Percentiles rank a stretch among this genome's conserved stretches.
phyloP scores from a whole-genome alignment of 495 filamentous ascomycete species.

The Aspergillus heteromorphus region DNA sequence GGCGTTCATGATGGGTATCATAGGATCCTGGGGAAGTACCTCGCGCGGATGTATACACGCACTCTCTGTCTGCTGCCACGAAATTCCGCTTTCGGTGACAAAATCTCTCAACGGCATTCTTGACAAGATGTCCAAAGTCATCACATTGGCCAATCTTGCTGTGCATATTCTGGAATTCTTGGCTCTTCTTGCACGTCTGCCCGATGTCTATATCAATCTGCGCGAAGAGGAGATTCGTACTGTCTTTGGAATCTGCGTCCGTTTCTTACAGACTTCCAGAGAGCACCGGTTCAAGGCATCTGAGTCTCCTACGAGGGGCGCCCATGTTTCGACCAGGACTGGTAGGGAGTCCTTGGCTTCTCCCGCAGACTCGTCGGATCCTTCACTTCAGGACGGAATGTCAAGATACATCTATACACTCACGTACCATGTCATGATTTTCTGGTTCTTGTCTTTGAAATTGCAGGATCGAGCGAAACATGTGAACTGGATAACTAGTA shows the following conservation, averaged over 20 bases:
- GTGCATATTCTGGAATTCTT: slow-evolving; percentile 95
- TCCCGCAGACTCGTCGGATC: slow-evolving; percentile 26
- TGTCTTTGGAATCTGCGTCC: slow-evolving; percentile 90
- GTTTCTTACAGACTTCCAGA: slow-evolving; percentile 75
- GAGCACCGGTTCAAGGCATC: slow-evolving; percentile 45
- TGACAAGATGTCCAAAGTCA: slow-evolving; percentile 88
- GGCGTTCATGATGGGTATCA: slow-evolving; percentile 74
- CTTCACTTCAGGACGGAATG: slow-evolving; percentile 35
- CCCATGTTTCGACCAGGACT: slow-evolving; percentile 28
- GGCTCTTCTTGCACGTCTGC: slow-evolving; percentile 75
- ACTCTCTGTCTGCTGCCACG: slow-evolving; percentile 87
- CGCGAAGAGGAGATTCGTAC: slow-evolving; percentile 82
- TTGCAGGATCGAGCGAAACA: slow-evolving; percentile 76
- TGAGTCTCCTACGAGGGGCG: slow-evolving; percentile 28
- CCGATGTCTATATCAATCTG: slow-evolving; percentile 80
- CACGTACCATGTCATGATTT: slow-evolving; percentile 91
- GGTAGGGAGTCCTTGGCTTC: slow-evolving; percentile 40
- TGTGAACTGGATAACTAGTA: slow-evolving; percentile 87
- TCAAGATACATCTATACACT: slow-evolving; percentile 84
- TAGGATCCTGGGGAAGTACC: slow-evolving; percentile 74
- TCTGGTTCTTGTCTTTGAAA: slow-evolving; percentile 90
- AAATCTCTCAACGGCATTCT: slow-evolving; percentile 78
- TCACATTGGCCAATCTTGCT: slow-evolving; percentile 84
- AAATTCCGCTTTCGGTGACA: slow-evolving; percentile 75
- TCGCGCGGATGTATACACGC: slow-evolving; percentile 92